Percentiles rank a stretch among this genome's conserved stretches.
Evolutionary conservation across 1,139 yeast genomes (phyloP).

Genomic region (Suhomyces guaymorum): DNA sequence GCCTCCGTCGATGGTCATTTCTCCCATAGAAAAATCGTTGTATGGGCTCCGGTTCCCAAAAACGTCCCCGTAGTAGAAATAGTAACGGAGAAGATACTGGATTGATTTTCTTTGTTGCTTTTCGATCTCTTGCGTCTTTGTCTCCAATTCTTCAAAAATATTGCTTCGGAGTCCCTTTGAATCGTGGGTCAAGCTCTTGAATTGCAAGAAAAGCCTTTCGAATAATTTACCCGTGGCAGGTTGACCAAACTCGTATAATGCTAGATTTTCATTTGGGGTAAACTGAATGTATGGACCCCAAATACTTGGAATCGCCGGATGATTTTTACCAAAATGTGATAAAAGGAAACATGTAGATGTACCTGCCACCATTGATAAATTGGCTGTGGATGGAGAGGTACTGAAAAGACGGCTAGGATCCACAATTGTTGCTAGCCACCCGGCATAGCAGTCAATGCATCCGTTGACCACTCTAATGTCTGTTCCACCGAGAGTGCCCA

Average conservation of each 20-base stretch:
- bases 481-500: conserved; percentile 2
- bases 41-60: conserved; percentile 59
- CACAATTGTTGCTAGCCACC: conserved; percentile 44
- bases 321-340: conserved; percentile 18
- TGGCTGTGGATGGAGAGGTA: conserved; percentile 18
- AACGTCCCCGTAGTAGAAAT: conserved; percentile 54
- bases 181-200: conserved; percentile 13
- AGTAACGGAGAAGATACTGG: conserved; percentile 34
- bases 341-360: conserved; percentile 59
- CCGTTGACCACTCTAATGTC: conserved; percentile 42
- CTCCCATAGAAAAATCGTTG: conserved; percentile 51
- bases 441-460: conserved; percentile 59
- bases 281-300: conserved; percentile 56
- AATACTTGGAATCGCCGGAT: conserved; percentile 34
- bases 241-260: conserved; percentile 55
- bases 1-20: conserved; percentile 49
- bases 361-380: conserved; percentile 56
- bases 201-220: conserved; percentile 46
- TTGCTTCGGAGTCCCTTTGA: neutral
- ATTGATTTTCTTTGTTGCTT: conserved; percentile 21
- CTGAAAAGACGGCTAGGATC: conserved; percentile 5
- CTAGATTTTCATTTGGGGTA: too few species aligned
- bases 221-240: conserved; percentile 58
- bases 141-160: conserved; percentile 35
- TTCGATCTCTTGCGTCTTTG: conserved; percentile 25